Percentiles rank a stretch among this genome's conserved stretches.
Evolutionary conservation across 140 eudicot species (phyloP).

Genomic region (Oenanthe javanica): DNA sequence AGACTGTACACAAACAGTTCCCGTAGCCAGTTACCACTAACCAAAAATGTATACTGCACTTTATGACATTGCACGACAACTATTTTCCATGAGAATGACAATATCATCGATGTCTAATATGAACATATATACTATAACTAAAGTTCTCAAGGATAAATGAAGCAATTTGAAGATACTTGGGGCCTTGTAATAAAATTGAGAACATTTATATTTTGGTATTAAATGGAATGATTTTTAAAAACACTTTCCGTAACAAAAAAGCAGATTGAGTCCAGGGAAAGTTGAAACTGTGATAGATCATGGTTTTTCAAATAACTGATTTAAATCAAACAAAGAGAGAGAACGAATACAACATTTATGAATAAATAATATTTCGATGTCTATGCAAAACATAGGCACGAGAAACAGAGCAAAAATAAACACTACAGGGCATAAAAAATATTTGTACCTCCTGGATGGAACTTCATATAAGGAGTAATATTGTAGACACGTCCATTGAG

Average conservation of each 20-base stretch:
- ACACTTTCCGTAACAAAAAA: too few relatives aligned
- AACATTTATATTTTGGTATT: neutral
- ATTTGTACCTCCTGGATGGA: slow-evolving; percentile 88
- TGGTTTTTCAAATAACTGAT: neutral
- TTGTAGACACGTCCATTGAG: slow-evolving; percentile 95
- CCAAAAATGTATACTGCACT: neutral
- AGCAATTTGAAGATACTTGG: neutral
- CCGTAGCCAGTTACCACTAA: neutral
- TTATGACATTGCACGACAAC: neutral
- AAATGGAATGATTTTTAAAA: neutral
- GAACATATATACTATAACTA: neutral
- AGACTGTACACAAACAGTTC: neutral
- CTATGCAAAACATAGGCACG: neutral
- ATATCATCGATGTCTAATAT: neutral
- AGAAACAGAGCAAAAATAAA: neutral
- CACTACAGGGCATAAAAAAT: neutral
- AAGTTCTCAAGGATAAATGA: neutral
- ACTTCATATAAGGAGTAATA: slow-evolving; percentile 85
- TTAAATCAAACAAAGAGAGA: neutral
- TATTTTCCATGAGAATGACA: neutral
- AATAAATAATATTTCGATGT: neutral
- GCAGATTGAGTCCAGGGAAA: neutral
- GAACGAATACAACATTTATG: neutral
- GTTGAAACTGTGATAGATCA: neutral
- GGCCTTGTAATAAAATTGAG: neutral